Conservation (phyloP, 139 green algal species). For the Pleodorina starrii region DNA sequence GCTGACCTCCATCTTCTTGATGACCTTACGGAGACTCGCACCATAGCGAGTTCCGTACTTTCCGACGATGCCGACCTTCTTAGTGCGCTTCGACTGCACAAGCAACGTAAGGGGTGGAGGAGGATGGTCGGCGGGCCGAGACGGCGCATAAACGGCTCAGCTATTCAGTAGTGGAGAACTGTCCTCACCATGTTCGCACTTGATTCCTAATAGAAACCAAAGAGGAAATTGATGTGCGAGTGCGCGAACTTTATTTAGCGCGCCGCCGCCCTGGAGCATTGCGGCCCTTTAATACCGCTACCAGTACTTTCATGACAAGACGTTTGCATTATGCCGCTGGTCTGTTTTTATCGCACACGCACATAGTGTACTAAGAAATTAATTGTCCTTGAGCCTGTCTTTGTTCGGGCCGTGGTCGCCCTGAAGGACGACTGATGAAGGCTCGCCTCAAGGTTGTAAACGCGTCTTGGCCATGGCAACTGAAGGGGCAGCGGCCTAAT, state of each 20-base stretch:
- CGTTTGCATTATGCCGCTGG: too few relatives aligned
- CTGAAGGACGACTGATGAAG: too few relatives aligned
- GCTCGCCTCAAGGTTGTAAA: too few relatives aligned
- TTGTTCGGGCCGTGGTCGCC: too few relatives aligned
- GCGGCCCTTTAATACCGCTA: background rate
- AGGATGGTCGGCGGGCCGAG: constrained; percentile 14
- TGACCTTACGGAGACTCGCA: constrained; percentile 92
- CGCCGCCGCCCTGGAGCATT: constrained; percentile 12
- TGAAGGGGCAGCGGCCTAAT: too few relatives aligned
- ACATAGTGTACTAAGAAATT: too few relatives aligned
- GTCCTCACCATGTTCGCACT: constrained; percentile 16
- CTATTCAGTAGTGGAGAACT: background rate
- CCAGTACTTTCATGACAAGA: too few relatives aligned
- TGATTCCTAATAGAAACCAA: background rate
- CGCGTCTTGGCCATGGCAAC: too few relatives aligned
- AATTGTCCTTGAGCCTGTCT: too few relatives aligned
- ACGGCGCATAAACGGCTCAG: background rate
- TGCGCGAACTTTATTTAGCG: background rate
- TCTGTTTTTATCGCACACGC: too few relatives aligned
- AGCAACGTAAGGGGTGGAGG: too few relatives aligned
- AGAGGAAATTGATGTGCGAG: background rate
- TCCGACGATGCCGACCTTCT: constrained; percentile 99
- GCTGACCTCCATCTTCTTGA: constrained; percentile 99
- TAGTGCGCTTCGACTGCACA: constrained; percentile 96
- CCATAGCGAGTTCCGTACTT: constrained; percentile 99